Conservation (phyloP, 2,329 filamentous ascomycete species). For the Macroventuria anomochaeta region DNA sequence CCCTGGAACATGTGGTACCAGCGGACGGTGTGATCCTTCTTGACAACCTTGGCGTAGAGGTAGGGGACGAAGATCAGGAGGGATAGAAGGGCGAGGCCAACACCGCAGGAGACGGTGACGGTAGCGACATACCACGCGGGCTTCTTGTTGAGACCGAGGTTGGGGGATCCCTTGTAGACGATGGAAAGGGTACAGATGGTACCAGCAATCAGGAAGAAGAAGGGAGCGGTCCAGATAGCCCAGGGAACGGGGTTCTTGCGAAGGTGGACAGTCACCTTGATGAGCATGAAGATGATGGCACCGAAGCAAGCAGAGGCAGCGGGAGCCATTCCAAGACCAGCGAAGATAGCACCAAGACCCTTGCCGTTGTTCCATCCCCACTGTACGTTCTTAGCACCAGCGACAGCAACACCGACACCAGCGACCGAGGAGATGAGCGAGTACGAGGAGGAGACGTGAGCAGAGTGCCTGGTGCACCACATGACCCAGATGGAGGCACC, state of each 20-base stretch:
- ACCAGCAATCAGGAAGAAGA: slow-evolving; percentile 78
- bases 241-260: slow-evolving; percentile 74
- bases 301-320: slow-evolving; percentile 69
- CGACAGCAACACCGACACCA: slow-evolving; percentile 60
- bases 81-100: slow-evolving; percentile 64
- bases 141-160: slow-evolving; percentile 69
- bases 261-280: slow-evolving; percentile 74
- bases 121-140: slow-evolving; percentile 70
- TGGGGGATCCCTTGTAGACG: slow-evolving; percentile 81
- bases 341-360: slow-evolving; percentile 68
- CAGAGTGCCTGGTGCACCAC: slow-evolving; percentile 78
- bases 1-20: slow-evolving; percentile 69
- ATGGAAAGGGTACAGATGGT: slow-evolving; percentile 78
- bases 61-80: slow-evolving; percentile 77
- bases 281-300: slow-evolving; percentile 73
- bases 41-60: slow-evolving; percentile 70
- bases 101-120: slow-evolving; percentile 70
- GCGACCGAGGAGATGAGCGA: slow-evolving; percentile 58
- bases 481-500: slow-evolving; percentile 76
- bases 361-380: slow-evolving; percentile 69
- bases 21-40: slow-evolving; percentile 69
- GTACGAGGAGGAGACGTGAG: slow-evolving; percentile 67
- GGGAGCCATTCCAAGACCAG: slow-evolving; percentile 74
- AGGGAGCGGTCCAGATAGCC: slow-evolving; percentile 75
- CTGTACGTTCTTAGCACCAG: slow-evolving; percentile 61